Evolutionary conservation across 352 stramenopile species (phyloP), one percentile per base, ranked within the genome.

Genomic region (Phytopythium chamaehyphon): DNA sequence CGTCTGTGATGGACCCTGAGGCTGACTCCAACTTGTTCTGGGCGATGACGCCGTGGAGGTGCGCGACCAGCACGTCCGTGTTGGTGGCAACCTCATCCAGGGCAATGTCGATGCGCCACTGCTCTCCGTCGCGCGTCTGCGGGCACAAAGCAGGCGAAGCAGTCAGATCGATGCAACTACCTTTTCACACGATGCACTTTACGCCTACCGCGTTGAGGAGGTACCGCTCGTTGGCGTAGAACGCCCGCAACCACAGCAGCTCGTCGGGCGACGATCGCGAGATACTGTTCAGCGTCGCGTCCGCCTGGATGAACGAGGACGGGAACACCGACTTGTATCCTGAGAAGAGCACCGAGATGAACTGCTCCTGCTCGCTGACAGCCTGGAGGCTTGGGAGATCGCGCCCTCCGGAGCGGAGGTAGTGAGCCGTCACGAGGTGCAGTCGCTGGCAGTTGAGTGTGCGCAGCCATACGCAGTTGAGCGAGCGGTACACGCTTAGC

Each of bases 401-500:
- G 2, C 50, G 19, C 1, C 26, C 28, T 6, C 14, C 16, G 2
- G 54, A 52, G 26, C 56, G 46, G 22, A 87, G 46, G 57, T 82
- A 85, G 40, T 84, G 57, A 31, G 66, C 59, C 21, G 67, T 51
- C 22, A 84, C 62, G 42, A 88, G 60, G 47, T 90, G 66, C 37
- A 87, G 61, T 12, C 78, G 76, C 61, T 88, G 71, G 37, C 66
- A 81, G 54, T 86, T 88, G 36, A 90, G 57, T n/a, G 79, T 90
- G 4, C 68, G 73, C 46, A 90, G 58, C 40, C 73, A 74, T 18
- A 90, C 76, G 47, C 71, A 73, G 18, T 61, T 57, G 18, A 90
- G 65, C 7, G 73, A 81, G 37, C 66, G 74, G 59, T 86, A 90
- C 23, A 81, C 73, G 45, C 66, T 76, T 36, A 83, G 61, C 57